Evolutionary conservation across 768 basidiomycete species (phyloP), one percentile per base, ranked within the genome.

Genomic region (Dacryopinax primogenitus): DNA sequence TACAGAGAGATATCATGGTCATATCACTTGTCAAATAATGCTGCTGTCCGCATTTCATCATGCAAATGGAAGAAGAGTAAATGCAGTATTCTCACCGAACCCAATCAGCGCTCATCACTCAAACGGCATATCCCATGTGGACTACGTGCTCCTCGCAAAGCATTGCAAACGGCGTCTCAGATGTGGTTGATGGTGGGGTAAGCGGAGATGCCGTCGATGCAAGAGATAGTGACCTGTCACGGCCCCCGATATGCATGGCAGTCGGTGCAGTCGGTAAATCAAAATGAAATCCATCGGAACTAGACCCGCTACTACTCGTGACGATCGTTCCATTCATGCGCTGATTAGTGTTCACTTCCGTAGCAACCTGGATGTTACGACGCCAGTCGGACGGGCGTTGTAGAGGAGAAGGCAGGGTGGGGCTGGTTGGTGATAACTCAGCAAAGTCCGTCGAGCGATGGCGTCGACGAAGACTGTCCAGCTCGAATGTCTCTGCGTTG

Each of bases 371-470:
- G 26, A 58, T 30, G 3, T 30, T 32, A 3, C 51, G 23, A 2
- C 51, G 11, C 51, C 51, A 58, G 51, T 58, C 51, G 26, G 26
- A 23, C 9, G 51, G 26, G 7, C 51, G 11, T 13, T 30, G 11
- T 3, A 58, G 11, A 21, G 51, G 51, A 9, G 51, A 58, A 3
- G 51, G 51, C 23, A 58, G 51, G 4, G 12, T 21, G 9, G 51
- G 51, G 6, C 26, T 28, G 11, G 32, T 4, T 13, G 51, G 51
- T 2, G 51, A 58, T 11, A 58, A 30, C 51, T 58, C 26, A 18
- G 21, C 30, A 32, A 58, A 58, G 51, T 58, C 51, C 9, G 51
- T 30, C 51, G 51, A 58, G 51, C 51, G 51, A 21, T 58, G 51
- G 26, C 51, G 11, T 21, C 51, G 51, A 3, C 51, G 51, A 13